phyloP scores from a whole-genome alignment of 202 grass and related monocot species.

The Dendrocalamus latiflorus region DNA sequence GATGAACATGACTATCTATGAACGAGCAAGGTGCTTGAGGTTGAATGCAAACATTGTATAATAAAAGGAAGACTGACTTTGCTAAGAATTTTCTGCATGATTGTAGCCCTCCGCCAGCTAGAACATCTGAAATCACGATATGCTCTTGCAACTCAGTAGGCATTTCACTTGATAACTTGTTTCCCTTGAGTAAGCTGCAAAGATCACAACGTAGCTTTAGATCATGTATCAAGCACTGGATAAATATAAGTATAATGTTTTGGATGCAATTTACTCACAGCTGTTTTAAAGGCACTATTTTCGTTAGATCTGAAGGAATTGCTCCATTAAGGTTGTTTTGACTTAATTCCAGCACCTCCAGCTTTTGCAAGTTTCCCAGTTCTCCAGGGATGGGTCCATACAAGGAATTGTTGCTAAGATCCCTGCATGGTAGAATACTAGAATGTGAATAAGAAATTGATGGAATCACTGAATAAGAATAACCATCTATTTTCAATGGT shows the following conservation, averaged over 20 bases:
- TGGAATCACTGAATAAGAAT: neutral
- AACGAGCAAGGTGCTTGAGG: too few relatives aligned
- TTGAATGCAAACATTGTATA: too few relatives aligned
- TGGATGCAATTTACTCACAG: constrained; percentile 24
- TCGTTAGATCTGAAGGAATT: constrained; percentile 30
- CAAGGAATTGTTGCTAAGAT: constrained; percentile 14
- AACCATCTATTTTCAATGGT: neutral
- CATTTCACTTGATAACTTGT: constrained; percentile 26
- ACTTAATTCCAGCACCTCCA: constrained; percentile 35
- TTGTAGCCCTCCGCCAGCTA: constrained; percentile 27
- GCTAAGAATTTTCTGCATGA: constrained; percentile 18
- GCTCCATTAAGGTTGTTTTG: constrained; percentile 43
- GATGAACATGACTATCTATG: too few relatives aligned
- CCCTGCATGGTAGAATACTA: neutral
- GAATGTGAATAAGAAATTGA: neutral
- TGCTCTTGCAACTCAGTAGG: constrained; percentile 12
- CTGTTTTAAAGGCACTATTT: constrained; percentile 15
- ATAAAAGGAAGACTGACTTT: neutral
- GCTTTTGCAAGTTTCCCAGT: constrained; percentile 23
- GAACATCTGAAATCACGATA: constrained; percentile 24
- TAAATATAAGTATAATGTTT: neutral
- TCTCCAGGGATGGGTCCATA: constrained; percentile 39
- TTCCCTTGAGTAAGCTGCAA: constrained; percentile 35
- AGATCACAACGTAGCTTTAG: neutral
- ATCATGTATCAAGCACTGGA: neutral